phyloP scores from a whole-genome alignment of 805 yeast genomes.

The Candida rishiriensis region DNA sequence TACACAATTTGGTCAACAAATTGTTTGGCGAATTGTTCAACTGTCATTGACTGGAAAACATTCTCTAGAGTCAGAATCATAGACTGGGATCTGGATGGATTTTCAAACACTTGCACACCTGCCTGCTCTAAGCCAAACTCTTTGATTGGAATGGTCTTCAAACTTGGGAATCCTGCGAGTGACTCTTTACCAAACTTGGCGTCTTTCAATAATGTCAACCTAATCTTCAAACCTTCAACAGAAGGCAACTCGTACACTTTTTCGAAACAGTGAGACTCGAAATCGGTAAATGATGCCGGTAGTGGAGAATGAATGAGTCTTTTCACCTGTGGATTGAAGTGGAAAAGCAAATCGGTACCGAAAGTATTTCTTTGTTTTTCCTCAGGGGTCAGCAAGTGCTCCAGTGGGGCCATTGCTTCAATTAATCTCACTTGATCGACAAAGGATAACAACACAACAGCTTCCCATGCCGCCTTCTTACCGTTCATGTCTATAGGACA shows the following conservation, averaged over 20 bases:
- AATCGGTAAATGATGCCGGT: slow-evolving; percentile 70
- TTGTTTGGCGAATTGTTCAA: slow-evolving; percentile 62
- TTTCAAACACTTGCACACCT: slow-evolving; percentile 75
- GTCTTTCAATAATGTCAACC: slow-evolving; percentile 58
- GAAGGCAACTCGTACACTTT: slow-evolving; percentile 48
- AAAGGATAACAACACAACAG: slow-evolving; percentile 87
- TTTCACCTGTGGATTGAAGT: slow-evolving; percentile 72
- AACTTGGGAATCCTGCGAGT: slow-evolving; percentile 87
- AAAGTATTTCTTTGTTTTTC: slow-evolving; percentile 71
- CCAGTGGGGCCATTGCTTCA: slow-evolving; percentile 66
- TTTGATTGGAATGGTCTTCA: slow-evolving; percentile 63
- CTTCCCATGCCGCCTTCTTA: slow-evolving; percentile 96
- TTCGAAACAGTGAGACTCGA: slow-evolving; percentile 77
- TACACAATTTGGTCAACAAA: slow-evolving; percentile 61
- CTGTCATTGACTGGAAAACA: slow-evolving; percentile 47
- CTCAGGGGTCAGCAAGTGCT: slow-evolving; percentile 56
- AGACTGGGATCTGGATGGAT: slow-evolving; percentile 79
- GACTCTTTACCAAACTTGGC: slow-evolving; percentile 67
- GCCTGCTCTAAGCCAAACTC: slow-evolving; percentile 46
- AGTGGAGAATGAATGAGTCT: slow-evolving; percentile 68
- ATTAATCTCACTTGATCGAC: slow-evolving; percentile 78
- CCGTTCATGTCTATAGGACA: slow-evolving; percentile 91
- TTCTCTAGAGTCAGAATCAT: slow-evolving; percentile 62
- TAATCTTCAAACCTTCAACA: slow-evolving; percentile 34
- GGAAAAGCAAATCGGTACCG: slow-evolving; percentile 66